Conservation (phyloP, 2,329 filamentous ascomycete genomes). For the Aspergillus costaricaensis region DNA sequence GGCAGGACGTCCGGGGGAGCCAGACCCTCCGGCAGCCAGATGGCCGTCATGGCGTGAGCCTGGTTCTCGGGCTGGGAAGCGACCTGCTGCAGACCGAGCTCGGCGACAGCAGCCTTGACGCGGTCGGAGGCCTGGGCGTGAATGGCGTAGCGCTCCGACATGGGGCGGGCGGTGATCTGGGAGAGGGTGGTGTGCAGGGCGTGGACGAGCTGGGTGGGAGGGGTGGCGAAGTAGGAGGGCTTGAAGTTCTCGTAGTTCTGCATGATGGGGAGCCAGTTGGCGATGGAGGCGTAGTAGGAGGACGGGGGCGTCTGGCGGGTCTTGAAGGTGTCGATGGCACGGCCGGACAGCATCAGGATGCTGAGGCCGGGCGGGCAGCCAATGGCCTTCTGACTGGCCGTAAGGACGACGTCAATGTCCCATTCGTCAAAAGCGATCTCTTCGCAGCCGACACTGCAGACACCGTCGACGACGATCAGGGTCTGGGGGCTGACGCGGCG, state of each 20-base stretch:
- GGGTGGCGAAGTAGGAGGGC: constrained; percentile 96
- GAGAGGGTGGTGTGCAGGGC: constrained; percentile 86
- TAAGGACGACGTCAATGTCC: constrained; percentile 89
- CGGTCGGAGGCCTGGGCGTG: constrained; percentile 79
- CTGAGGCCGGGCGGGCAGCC: constrained; percentile 91
- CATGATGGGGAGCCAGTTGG: constrained; percentile 99
- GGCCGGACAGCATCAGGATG: constrained; percentile 89
- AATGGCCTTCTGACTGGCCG: constrained; percentile 95
- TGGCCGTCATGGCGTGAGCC: constrained; percentile 96
- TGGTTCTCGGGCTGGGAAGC: constrained; percentile 85
- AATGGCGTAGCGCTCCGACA: constrained; percentile 78
- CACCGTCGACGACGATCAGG: constrained; percentile 87
- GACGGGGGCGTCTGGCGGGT: constrained; percentile 76
- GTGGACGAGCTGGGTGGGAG: constrained; percentile 88
- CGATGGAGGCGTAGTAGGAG: constrained; percentile 94
- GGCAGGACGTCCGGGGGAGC: constrained; percentile 81
- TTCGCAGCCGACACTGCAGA: constrained; percentile 95
- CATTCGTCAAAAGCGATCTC: constrained; percentile 96
- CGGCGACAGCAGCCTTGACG: constrained; percentile 79
- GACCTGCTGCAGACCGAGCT: constrained; percentile 83
- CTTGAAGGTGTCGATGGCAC: constrained; percentile 79
- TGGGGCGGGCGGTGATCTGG: constrained; percentile 78
- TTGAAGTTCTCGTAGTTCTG: constrained; percentile 98
- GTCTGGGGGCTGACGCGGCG: constrained; percentile 87
- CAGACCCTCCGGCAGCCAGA: constrained; percentile 86